phyloP scores from a whole-genome alignment of 345 rosid species.

The Pistacia atlantica region DNA sequence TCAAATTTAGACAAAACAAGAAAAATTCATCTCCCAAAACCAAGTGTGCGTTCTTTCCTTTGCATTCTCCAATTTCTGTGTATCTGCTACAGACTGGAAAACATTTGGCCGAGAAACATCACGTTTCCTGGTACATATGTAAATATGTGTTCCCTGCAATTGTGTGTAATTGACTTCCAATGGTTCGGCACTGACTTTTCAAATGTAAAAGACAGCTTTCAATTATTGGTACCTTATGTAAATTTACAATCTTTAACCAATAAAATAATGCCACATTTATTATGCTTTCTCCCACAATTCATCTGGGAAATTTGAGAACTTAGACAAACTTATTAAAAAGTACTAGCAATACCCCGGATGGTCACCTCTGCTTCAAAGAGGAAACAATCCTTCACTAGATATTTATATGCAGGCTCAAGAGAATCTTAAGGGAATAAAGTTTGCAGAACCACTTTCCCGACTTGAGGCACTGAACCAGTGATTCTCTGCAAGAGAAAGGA shows the following conservation, averaged over 20 bases:
- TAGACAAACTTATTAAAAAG: constrained; percentile 11
- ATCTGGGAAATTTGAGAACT: too few relatives aligned
- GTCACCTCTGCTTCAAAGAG: constrained; percentile 42
- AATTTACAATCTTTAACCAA: neutral
- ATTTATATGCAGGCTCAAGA: constrained; percentile 13
- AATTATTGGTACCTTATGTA: neutral
- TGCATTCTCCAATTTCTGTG: constrained; percentile 44
- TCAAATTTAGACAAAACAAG: too few relatives aligned
- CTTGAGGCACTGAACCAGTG: constrained; percentile 37
- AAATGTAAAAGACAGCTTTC: constrained; percentile 12
- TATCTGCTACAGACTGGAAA: constrained; percentile 87
- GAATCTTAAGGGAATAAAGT: neutral
- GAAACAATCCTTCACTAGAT: constrained; percentile 31
- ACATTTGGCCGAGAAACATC: constrained; percentile 48
- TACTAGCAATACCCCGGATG: constrained; percentile 28
- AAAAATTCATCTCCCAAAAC: too few relatives aligned
- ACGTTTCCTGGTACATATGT: constrained; percentile 8
- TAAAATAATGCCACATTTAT: constrained; percentile 6
- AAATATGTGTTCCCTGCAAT: constrained; percentile 1
- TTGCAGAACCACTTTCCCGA: constrained; percentile 30
- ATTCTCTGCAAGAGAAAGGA: constrained; percentile 26
- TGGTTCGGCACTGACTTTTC: constrained; percentile 11
- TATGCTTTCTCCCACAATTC: neutral
- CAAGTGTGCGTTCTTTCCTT: too few relatives aligned
- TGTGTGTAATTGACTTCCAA: neutral